Conservation (phyloP, 257 asterid species). For the Lantana camara region DNA sequence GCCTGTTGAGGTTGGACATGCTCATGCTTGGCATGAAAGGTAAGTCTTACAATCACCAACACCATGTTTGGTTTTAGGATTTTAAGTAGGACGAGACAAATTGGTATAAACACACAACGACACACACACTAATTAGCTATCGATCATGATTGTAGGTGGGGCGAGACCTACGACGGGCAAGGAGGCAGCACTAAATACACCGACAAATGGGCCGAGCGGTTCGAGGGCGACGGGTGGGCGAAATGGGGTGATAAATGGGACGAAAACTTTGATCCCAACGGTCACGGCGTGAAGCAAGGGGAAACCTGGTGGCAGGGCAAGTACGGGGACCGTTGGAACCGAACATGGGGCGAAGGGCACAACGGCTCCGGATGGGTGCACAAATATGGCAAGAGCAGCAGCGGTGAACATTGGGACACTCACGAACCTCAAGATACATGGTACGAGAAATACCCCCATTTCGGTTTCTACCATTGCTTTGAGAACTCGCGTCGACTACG, state of each 20-base stretch:
- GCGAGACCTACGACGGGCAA: constrained; percentile 86
- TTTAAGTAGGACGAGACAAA: too few relatives aligned
- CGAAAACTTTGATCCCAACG: constrained; percentile 56
- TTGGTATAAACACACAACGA: background rate
- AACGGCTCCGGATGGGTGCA: constrained; percentile 95
- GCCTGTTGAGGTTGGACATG: constrained; percentile 87
- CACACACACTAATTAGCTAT: background rate
- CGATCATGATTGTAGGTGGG: constrained; percentile 63
- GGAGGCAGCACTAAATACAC: constrained; percentile 93
- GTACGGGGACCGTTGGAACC: constrained; percentile 84
- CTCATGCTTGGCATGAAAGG: constrained; percentile 99
- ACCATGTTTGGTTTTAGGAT: too few relatives aligned
- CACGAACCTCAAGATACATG: constrained; percentile 77
- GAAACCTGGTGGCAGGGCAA: constrained; percentile 97
- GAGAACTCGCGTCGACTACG: constrained; percentile 84
- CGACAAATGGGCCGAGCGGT: constrained; percentile 97
- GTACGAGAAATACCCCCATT: constrained; percentile 92
- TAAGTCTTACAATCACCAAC: too few relatives aligned
- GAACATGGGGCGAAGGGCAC: constrained; percentile 99
- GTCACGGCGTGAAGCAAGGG: constrained; percentile 85
- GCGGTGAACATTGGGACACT: constrained; percentile 98
- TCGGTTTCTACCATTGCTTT: constrained; percentile 87
- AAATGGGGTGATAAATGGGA: constrained; percentile 99
- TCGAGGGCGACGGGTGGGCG: constrained; percentile 84
- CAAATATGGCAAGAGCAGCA: constrained; percentile 96